Base-by-base conservation (phyloP, 129 eudicot genomes). In the Centrapalus pauciflorus region DNA sequence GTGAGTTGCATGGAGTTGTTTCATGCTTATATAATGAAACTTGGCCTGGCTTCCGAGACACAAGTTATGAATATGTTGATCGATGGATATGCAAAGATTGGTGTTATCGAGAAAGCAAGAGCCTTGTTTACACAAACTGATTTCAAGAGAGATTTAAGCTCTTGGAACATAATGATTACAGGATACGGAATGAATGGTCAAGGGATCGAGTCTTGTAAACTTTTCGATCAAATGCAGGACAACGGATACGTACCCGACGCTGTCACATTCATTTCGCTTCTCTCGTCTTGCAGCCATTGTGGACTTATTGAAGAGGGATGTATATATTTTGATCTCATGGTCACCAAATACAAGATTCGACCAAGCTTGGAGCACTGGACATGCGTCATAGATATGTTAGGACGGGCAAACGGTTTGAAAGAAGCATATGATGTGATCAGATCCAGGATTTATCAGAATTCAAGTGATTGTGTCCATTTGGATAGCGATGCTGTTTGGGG, bases 301-400 rank as follows among this genome's bases (percentile, higher is more conserved):
- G 86, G 86, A n/a, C 41, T 81, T 20, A 33, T 77, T 24, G 77
- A 73, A 45, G 82, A 81, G 55, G 86, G 86, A 14, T 81, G 82
- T 32, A 77, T 55, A 34, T 72, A 66, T 63, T 81, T 77, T 71
- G 61, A 62, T 20, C 35, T 72, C 12, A 81, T 81, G 82, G 6
- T 63, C 13, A 67, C 71, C 17, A 77, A 73, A 29, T 73, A 60
- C 72, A 63, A 68, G 26, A 76, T 72, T 72, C 49, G 54, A 38
- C 82, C 86, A 41, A 33, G 40, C 37, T 23, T 66, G 58, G 82
- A 73, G 71, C 86, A 81, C 21, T 77, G 70, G 80, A 73, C 86
- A 55, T 81, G 82, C 63, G 57, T 81, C 45, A 57, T 81, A 32
- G 82, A 77, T 62, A 72, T 81, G 80, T 55, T 81, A 9, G 85